Conservation (phyloP, 768 basidiomycete species). For the Mycena rebaudengoi region DNA sequence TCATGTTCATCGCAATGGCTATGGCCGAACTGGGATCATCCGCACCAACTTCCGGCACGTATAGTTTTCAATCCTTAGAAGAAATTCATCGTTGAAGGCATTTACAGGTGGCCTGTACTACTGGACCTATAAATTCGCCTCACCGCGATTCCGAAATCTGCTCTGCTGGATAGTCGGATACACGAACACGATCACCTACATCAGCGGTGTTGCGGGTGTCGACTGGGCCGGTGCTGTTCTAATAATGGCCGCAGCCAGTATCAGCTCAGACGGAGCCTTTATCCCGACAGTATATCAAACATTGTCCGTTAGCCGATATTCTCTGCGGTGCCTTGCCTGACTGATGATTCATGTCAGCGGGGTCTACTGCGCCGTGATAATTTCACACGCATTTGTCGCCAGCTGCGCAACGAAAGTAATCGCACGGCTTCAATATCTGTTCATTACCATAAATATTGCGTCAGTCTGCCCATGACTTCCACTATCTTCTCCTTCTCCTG, state of each 20-base stretch:
- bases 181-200: constrained; percentile 55
- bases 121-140: constrained; percentile 58
- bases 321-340: background rate
- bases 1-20: constrained; percentile 66
- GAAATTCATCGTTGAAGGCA: background rate
- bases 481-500: background rate
- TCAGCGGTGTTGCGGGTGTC: constrained; percentile 61
- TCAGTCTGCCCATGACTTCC: constrained; percentile 40
- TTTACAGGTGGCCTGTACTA: constrained; percentile 51
- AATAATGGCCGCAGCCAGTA: constrained; percentile 69
- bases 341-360: constrained; percentile 50
- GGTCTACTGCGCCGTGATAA: constrained; percentile 66
- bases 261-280: constrained; percentile 56
- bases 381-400: constrained; percentile 69
- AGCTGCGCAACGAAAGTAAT: constrained; percentile 70
- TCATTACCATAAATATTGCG: constrained; percentile 72
- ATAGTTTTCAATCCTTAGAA: background rate
- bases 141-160: constrained; percentile 52
- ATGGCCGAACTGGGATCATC: constrained; percentile 76
- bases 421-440: constrained; percentile 75
- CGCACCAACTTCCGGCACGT: constrained; percentile 52
- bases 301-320: constrained; percentile 47
- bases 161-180: constrained; percentile 65
- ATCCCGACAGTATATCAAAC: constrained; percentile 50
- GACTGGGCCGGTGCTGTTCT: constrained; percentile 75